Conservation (phyloP, 305 asterid species). For the Fraxinus greggii region DNA sequence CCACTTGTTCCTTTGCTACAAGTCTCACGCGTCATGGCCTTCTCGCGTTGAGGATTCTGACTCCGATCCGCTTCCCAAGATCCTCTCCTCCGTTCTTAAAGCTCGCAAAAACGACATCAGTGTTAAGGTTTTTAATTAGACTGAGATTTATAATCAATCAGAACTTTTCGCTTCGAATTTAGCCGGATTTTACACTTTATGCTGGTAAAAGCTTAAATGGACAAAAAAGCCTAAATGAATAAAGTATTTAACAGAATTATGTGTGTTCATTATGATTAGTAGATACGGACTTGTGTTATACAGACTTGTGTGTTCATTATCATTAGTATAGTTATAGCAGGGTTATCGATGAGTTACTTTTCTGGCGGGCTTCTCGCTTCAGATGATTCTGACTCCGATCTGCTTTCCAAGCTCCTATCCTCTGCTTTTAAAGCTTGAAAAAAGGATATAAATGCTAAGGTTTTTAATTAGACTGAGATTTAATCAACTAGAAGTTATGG, state of each 20-base stretch:
- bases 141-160: not conserved
- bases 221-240: not conserved
- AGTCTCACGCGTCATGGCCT: conserved; percentile 82
- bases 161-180: not conserved
- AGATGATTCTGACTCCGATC: not conserved
- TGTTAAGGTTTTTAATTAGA: conserved; percentile 45
- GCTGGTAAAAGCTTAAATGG: not conserved
- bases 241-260: not conserved
- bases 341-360: not conserved
- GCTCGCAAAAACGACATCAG: conserved; percentile 59
- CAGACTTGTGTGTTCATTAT: not conserved
- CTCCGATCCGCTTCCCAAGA: conserved; percentile 79
- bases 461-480: not conserved
- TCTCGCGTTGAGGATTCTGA: conserved; percentile 69
- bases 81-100: conserved; percentile 53
- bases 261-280: not conserved
- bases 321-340: not conserved
- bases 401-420: not conserved
- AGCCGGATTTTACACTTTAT: not conserved
- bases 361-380: not conserved
- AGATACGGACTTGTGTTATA: not conserved
- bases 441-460: not conserved
- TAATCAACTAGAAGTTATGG: not conserved
- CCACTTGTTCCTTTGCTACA: conserved; percentile 83
- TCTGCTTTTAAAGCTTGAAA: not conserved